Evolutionary conservation across 139 green algal genomes (phyloP).

Genomic region (Pleodorina starrii): DNA sequence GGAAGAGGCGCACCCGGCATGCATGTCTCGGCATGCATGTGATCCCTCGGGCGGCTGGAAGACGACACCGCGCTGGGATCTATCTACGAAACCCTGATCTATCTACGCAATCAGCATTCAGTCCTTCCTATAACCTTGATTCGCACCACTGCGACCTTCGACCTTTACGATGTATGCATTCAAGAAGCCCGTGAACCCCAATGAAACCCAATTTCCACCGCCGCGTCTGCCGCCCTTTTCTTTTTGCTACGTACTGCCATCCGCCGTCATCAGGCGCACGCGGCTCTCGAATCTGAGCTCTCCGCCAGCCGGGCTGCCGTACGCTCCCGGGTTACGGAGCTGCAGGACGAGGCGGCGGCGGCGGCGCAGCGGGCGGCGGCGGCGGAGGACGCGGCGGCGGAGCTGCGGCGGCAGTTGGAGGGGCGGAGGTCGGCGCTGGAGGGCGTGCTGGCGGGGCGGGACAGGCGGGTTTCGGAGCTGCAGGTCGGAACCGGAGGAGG

Average conservation of each 20-base stretch:
- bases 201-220: not conserved
- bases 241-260: not conserved
- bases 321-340: not conserved
- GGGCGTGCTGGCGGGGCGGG: constrained; percentile 25
- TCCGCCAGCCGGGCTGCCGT: not conserved
- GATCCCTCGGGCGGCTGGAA: too few species aligned
- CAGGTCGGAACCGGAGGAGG: too few species aligned
- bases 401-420: constrained; percentile 41
- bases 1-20: not conserved
- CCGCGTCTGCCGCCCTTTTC: not conserved
- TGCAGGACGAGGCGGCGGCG: constrained; percentile 6
- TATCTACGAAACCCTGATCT: too few species aligned
- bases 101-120: too few species aligned
- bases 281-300: constrained; percentile 26
- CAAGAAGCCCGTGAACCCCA: not conserved
- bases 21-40: not conserved
- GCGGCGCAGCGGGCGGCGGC: not conserved
- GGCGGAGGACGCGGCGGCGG: constrained; percentile 35
- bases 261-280: not conserved
- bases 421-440: constrained; percentile 24
- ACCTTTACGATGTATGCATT: not conserved
- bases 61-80: too few species aligned
- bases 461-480: constrained; percentile 13
- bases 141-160: not conserved
- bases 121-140: too few species aligned